Evolutionary conservation across 352 stramenopile species (phyloP).

Genomic region (Phytopythium chamaehyphon): DNA sequence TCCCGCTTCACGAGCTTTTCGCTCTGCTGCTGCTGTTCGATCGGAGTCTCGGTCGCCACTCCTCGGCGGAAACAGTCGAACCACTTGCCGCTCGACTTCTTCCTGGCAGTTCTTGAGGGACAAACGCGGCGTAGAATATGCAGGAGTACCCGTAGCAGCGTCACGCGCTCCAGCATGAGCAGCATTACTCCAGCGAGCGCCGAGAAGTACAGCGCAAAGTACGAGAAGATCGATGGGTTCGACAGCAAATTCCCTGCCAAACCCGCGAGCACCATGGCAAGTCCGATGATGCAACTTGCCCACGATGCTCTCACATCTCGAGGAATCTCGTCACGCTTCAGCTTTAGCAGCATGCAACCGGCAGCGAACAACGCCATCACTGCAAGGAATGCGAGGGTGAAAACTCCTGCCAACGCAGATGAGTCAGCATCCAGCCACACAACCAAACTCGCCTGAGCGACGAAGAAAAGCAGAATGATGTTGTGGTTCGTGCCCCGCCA

Average conservation of each 20-base stretch:
- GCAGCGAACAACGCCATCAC: conserved; percentile 91
- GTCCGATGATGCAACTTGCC: conserved; percentile 74
- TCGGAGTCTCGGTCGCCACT: background rate
- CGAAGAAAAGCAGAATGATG: conserved; percentile 83
- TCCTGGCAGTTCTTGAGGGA: conserved; percentile 31
- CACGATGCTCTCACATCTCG: conserved; percentile 83
- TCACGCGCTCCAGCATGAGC: conserved; percentile 77
- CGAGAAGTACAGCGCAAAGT: conserved; percentile 79
- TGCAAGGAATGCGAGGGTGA: conserved; percentile 89
- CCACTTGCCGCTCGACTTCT: background rate
- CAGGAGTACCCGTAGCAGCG: conserved; percentile 68
- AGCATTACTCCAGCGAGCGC: conserved; percentile 70
- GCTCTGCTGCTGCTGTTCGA: conserved; percentile 7
- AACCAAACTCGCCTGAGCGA: conserved; percentile 65
- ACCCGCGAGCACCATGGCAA: conserved; percentile 65
- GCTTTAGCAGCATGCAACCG: conserved; percentile 90
- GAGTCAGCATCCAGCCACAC: conserved; percentile 78
- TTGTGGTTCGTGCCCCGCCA: conserved; percentile 83
- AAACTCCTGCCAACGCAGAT: conserved; percentile 84
- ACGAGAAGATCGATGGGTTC: conserved; percentile 73
- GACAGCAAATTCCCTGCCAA: conserved; percentile 64
- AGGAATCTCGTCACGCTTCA: conserved; percentile 89
- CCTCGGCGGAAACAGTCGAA: background rate
- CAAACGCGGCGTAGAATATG: conserved; percentile 61
- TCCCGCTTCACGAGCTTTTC: conserved; percentile 3